Evolutionary conservation across 805 yeast genomes (phyloP), one percentile per base, ranked within the genome.

Genomic region (Lipomyces yamanashiensis): DNA sequence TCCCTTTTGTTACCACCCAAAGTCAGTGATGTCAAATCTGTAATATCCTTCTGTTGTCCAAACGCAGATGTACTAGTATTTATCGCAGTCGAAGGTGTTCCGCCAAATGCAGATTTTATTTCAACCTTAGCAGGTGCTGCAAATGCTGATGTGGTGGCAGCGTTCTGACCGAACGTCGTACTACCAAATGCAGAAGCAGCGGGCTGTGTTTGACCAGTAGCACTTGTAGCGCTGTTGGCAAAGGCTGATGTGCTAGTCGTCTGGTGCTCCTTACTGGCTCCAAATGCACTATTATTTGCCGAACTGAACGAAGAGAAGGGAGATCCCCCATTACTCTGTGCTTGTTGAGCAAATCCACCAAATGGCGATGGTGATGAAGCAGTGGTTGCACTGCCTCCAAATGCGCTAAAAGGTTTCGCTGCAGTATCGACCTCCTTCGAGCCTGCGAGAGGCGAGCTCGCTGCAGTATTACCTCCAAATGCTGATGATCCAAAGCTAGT

Each of bases 331-430:
- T 7, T 49, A n/a, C 37, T 49, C 53, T 49, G 40, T 3, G n/a
- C 39, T 10, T 52, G 47, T 21, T 54, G n/a, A 43, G 41, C 59
- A 48, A 59, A 59, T 13, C 48, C 59, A 23, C 50, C 19, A 21
- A 59, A 59, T 5, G 54, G 54, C 21, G 59, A 47, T 17, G 23
- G 15, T 6, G 47, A 7, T 45, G 34, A 17, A 8, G 23, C 21
- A 13, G 21, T 10, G 23, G 17, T 12, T 10, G 34, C 15, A 10
- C 55, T 36, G 7, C 33, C 17, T 44, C 44, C 58, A 13, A 48
- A 56, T 15, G 53, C 36, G 37, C 51, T 50, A 54, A 44, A 43
- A 3, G 53, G 53, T 39, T 49, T 49, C 2, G 33, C 40, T 15
- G 2, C 47, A 15, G 5, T 43, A 43, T 43, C 21, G 5, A 3